These are phyloP conservation scores for Protostelium mycophagum DNA, from an alignment of 78 protist genomes.

Conservation along the genomic window DNA sequence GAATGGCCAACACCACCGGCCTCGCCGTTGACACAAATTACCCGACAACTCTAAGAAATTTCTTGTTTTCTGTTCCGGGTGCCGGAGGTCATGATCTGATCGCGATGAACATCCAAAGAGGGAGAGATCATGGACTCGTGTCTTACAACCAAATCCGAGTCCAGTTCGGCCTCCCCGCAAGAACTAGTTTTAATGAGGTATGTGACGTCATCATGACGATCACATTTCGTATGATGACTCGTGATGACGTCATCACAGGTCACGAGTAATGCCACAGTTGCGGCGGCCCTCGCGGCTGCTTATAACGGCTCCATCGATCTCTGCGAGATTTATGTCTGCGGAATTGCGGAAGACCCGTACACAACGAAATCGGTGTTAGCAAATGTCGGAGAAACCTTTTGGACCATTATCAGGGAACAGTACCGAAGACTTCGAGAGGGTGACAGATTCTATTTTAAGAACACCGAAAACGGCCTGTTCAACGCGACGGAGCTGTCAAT, in stretches of 20 bases:
- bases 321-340: slow-evolving; percentile 36
- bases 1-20: slow-evolving; percentile 15
- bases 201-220: neutral
- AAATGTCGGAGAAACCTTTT: slow-evolving; percentile 52
- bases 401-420: slow-evolving; percentile 33
- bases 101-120: slow-evolving; percentile 28
- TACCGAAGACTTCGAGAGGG: slow-evolving; percentile 31
- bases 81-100: slow-evolving; percentile 36
- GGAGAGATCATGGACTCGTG: slow-evolving; percentile 61
- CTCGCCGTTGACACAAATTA: slow-evolving; percentile 26
- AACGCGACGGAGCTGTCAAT: neutral
- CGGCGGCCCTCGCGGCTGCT: slow-evolving; percentile 12
- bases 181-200: neutral
- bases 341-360: slow-evolving; percentile 48
- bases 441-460: slow-evolving; percentile 50
- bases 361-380: neutral
- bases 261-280: neutral
- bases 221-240: no score
- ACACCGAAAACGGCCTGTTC: neutral
- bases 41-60: slow-evolving; percentile 40
- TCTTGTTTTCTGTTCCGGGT: slow-evolving; percentile 9
- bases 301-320: slow-evolving; percentile 10
- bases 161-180: slow-evolving; percentile 9
- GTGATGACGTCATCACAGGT: slow-evolving; percentile 43
- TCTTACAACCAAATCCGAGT: slow-evolving; percentile 29